Evolutionary conservation across 176 grass and related monocot species (phyloP).

Genomic region (Thalia dealbata): DNA sequence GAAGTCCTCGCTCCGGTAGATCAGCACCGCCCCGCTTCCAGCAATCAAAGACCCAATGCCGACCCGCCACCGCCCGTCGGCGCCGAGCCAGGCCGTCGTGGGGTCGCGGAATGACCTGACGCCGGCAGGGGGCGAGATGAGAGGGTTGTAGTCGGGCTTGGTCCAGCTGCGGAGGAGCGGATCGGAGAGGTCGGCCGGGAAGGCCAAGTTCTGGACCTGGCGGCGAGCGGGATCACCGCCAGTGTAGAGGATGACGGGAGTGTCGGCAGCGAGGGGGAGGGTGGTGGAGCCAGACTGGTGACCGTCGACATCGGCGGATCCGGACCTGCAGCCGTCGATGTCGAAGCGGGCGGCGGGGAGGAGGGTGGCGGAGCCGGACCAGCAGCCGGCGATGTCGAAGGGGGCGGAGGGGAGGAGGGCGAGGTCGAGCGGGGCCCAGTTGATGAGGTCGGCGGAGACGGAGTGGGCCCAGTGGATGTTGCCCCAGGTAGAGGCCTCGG

Average conservation of each 20-base stretch:
- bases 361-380: no score
- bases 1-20: conserved; percentile 50
- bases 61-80: conserved; percentile 54
- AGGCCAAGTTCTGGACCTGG: conserved; percentile 57
- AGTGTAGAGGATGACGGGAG: conserved; percentile 41
- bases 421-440: conserved; percentile 47
- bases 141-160: conserved; percentile 46
- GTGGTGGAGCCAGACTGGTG: conserved; percentile 53
- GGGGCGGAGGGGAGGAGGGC: conserved; percentile 36
- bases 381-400: no score
- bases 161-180: conserved; percentile 37
- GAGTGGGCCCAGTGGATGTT: conserved; percentile 73
- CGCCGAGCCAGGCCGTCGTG: conserved; percentile 46
- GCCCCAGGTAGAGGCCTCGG: conserved; percentile 28
- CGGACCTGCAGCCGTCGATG: no score
- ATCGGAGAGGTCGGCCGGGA: conserved; percentile 40
- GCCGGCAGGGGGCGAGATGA: conserved; percentile 26
- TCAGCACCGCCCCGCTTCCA: conserved; percentile 21
- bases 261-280: conserved; percentile 28
- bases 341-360: no score
- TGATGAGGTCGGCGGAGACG: conserved; percentile 55
- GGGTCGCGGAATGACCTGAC: conserved; percentile 54
- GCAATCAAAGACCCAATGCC: conserved; percentile 21
- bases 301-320: no score
- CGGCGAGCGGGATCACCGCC: conserved; percentile 18